phyloP scores from a whole-genome alignment of 495 filamentous ascomycete genomes.

The Daldinia childiae region DNA sequence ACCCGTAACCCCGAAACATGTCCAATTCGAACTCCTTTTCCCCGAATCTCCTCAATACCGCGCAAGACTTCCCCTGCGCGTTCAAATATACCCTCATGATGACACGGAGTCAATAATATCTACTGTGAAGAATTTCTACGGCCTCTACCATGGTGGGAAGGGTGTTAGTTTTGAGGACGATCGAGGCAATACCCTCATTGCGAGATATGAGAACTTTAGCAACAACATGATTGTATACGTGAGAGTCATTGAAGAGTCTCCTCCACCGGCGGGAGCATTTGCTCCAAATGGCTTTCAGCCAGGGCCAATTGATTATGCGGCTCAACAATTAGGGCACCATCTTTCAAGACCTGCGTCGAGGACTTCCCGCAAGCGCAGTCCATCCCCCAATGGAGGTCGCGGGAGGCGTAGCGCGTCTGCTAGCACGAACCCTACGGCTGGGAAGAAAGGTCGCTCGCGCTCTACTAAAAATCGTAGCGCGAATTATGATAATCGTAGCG shows the following conservation, averaged over 20 bases:
- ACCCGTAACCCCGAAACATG: conserved; percentile 70
- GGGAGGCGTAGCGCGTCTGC: conserved; percentile 83
- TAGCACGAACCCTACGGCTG: conserved; percentile 55
- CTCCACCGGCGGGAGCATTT: conserved; percentile 54
- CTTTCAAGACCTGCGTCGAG: conserved; percentile 73
- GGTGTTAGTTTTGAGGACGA: conserved; percentile 93
- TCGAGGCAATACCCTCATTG: conserved; percentile 85
- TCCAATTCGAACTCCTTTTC: conserved; percentile 86
- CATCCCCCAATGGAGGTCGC: conserved; percentile 77
- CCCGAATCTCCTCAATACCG: conserved; percentile 75
- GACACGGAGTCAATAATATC: conserved; percentile 94
- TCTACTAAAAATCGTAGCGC: conserved; percentile 74
- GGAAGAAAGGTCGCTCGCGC: conserved; percentile 73
- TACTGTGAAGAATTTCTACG: conserved; percentile 98
- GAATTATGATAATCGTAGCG: conserved; percentile 71
- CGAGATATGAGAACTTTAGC: conserved; percentile 91
- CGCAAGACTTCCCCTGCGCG: conserved; percentile 86
- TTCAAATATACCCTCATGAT: conserved; percentile 92
- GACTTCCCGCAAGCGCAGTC: conserved; percentile 77
- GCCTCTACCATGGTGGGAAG: conserved; percentile 76
- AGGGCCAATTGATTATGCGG: conserved; percentile 54
- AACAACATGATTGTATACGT: conserved; percentile 92
- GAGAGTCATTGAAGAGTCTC: conserved; percentile 78
- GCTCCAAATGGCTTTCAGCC: conserved; percentile 50
- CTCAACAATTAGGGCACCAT: conserved; percentile 63